phyloP scores from a whole-genome alignment of 2,329 filamentous ascomycete species.

The Ascochyta viciae-villosae region DNA sequence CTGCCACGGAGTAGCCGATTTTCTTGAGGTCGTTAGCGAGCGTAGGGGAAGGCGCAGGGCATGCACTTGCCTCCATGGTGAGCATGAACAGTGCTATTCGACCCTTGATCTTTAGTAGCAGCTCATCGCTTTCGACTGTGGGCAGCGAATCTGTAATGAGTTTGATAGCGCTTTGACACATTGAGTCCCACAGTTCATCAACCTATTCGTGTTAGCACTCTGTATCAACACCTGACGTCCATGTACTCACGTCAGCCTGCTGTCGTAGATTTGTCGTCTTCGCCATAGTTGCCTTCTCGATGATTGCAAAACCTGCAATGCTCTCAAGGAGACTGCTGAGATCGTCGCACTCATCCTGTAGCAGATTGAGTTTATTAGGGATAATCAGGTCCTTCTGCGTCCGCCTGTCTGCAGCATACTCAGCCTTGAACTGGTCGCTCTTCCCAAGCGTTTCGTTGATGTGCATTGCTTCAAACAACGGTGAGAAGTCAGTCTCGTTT shows the following conservation, averaged over 20 bases:
- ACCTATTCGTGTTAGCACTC: conserved; percentile 60
- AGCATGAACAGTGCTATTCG: conserved; percentile 94
- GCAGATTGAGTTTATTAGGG: conserved; percentile 75
- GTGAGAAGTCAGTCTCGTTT: conserved; percentile 91
- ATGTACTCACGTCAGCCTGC: conserved; percentile 75
- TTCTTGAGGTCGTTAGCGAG: conserved; percentile 59
- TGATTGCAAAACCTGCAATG: conserved; percentile 94
- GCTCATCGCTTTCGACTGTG: conserved; percentile 85
- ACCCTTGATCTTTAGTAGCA: conserved; percentile 92
- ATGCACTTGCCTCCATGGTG: conserved; percentile 82
- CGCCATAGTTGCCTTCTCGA: conserved; percentile 92
- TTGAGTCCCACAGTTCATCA: conserved; percentile 98
- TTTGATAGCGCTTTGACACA: conserved; percentile 86
- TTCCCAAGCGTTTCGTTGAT: conserved; percentile 95
- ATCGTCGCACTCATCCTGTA: conserved; percentile 82
- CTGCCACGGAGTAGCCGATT: conserved; percentile 85
- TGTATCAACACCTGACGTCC: no score
- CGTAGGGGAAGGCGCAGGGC: neutral
- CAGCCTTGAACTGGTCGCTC: conserved; percentile 85
- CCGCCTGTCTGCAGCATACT: conserved; percentile 90
- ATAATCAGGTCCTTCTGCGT: conserved; percentile 91
- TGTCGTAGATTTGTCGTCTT: conserved; percentile 79
- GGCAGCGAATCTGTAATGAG: conserved; percentile 81
- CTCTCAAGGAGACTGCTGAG: conserved; percentile 92
- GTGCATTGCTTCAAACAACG: conserved; percentile 91